Evolutionary conservation across 805 yeast species (phyloP), one percentile per base, ranked within the genome.

Genomic region (Tetrapisispora taiwanensis): DNA sequence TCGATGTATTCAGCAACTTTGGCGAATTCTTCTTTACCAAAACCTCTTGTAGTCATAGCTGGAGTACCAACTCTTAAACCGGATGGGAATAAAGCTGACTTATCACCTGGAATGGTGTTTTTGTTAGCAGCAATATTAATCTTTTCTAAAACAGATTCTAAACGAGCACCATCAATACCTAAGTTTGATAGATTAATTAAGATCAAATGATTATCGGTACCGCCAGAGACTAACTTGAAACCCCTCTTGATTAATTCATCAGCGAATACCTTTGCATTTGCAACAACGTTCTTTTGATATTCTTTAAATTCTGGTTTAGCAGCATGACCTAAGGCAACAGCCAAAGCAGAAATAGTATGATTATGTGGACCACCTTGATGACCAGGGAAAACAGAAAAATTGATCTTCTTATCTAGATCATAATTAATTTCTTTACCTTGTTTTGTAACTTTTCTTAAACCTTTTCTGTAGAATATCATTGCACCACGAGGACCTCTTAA

Each of bases 291-390:
- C 60, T 76, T 68, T 70, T 90, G 97, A 72, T 90, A 90, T 57
- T 78, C 74, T 65, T 76, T 82, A 72, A 81, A 90, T 66, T 86
- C 96, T 32, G 95, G 95, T 39, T 90, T 74, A 42, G 77, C 72
- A 46, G 95, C 89, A 73, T 90, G 97, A 63, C 86, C 86, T 59
- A 90, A 76, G 32, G 97, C 97, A 46, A 88, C 90, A 28, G 97
- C 95, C 56, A 90, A 74, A 18, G 97, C 97, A 51, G 95, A 79
- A 60, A 90, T 90, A 56, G 97, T 90, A 70, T 90, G 97, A 73
- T 90, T 90, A 69, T 90, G 97, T 54, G 98, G 98, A 62, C 98
- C 98, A 73, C 98, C 98, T 74, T 90, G 98, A 68, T 90, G 97
- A 52, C 95, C 97, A 55, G 98, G 98, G 85, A 90, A 90, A 45